Percentiles rank a stretch among this genome's conserved stretches.
Conservation (phyloP, 2,329 filamentous ascomycete species). For the Cladosporium colombiae region DNA sequence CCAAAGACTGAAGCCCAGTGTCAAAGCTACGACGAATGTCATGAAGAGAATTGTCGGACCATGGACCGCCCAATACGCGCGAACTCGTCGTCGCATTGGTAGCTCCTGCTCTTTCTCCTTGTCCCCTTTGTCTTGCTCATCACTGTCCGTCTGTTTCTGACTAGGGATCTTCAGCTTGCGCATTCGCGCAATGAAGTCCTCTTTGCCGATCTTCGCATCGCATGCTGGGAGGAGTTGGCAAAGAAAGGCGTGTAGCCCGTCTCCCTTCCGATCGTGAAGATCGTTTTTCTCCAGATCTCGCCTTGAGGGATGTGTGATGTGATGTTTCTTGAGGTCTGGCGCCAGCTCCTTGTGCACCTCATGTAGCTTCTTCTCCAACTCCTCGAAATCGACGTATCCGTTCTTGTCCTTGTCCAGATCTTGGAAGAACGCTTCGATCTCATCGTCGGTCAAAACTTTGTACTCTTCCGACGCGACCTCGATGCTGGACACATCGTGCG, state of each 20-base stretch:
- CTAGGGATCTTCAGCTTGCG: constrained; percentile 62
- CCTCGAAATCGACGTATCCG: constrained; percentile 54
- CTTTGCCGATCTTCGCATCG: constrained; percentile 47
- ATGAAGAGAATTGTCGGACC: constrained; percentile 56
- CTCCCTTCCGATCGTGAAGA: constrained; percentile 22
- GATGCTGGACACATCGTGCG: constrained; percentile 5
- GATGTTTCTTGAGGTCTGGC: constrained; percentile 48
- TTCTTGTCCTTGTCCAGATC: constrained; percentile 56
- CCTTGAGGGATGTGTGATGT: constrained; percentile 43
- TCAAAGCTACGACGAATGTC: constrained; percentile 49
- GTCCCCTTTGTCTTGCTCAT: constrained; percentile 49
- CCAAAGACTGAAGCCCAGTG: constrained; percentile 57
- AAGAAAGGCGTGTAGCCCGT: constrained; percentile 54
- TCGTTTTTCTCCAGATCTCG: constrained; percentile 38
- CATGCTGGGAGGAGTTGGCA: constrained; percentile 47
- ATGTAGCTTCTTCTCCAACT: constrained; percentile 57
- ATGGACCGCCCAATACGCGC: constrained; percentile 58
- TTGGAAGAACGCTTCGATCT: constrained; percentile 55
- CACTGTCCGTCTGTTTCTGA: constrained; percentile 57
- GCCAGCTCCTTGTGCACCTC: constrained; percentile 54
- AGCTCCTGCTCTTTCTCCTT: constrained; percentile 43
- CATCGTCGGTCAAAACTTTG: constrained; percentile 45
- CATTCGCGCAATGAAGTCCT: constrained; percentile 56
- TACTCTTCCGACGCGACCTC: constrained; percentile 27
- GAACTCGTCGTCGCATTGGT: constrained; percentile 47